phyloP scores from a whole-genome alignment of 495 filamentous ascomycete species.

The Talaromyces proteolyticus region DNA sequence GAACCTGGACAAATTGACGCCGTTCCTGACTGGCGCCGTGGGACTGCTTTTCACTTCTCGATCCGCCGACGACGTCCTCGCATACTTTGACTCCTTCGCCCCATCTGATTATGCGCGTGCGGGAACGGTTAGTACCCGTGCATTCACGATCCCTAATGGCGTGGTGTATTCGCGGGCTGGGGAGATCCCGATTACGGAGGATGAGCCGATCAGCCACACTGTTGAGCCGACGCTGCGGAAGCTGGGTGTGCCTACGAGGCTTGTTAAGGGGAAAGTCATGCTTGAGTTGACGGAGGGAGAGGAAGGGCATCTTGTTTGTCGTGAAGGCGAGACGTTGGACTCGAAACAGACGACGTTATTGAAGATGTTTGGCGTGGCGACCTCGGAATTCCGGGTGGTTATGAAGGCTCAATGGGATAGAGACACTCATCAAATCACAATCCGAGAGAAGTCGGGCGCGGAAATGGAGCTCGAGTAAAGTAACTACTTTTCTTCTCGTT shows the following conservation, averaged over 20 bases:
- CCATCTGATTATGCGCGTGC: slow-evolving; percentile 85
- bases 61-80: slow-evolving; percentile 49
- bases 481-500: slow-evolving; percentile 13
- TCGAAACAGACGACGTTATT: slow-evolving; percentile 84
- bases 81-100: slow-evolving; percentile 62
- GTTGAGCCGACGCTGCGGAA: slow-evolving; percentile 83
- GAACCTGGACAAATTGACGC: slow-evolving; percentile 60
- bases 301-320: slow-evolving; percentile 65
- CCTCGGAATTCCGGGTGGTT: slow-evolving; percentile 80
- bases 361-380: slow-evolving; percentile 87
- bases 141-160: slow-evolving; percentile 73
- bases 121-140: slow-evolving; percentile 65
- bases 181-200: slow-evolving; percentile 71
- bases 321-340: slow-evolving; percentile 75
- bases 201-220: slow-evolving; percentile 79
- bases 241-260: slow-evolving; percentile 78
- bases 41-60: slow-evolving; percentile 88
- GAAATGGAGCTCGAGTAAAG: slow-evolving; percentile 36
- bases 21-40: slow-evolving; percentile 73
- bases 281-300: slow-evolving; percentile 69
- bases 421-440: slow-evolving; percentile 33
- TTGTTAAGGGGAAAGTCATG: slow-evolving; percentile 82
- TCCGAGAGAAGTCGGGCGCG: slow-evolving; percentile 28
- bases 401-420: slow-evolving; percentile 58
- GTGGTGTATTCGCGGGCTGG: slow-evolving; percentile 68